Conservation (phyloP, 768 basidiomycete genomes). For the Lactarius vividus region DNA sequence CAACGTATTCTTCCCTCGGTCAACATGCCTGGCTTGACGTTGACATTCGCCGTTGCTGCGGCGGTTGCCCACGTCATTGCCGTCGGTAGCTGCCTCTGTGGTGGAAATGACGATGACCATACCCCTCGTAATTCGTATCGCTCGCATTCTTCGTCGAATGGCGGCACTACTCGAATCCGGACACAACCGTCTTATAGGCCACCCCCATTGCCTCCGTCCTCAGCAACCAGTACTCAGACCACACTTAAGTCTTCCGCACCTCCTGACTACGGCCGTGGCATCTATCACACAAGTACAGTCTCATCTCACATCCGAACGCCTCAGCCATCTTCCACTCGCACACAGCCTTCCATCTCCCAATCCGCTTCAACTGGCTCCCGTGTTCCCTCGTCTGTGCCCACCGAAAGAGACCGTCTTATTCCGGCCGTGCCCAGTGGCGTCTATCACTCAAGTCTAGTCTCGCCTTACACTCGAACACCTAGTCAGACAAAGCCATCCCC, state of each 20-base stretch:
- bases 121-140: not conserved
- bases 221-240: not conserved
- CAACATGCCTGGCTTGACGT: not conserved
- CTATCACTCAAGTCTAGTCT: not conserved
- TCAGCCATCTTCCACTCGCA: not conserved
- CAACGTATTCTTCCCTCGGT: not conserved
- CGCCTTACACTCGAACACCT: not conserved
- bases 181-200: not conserved
- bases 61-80: not conserved
- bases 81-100: not conserved
- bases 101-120: not conserved
- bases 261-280: not conserved
- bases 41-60: not conserved
- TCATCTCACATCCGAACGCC: not conserved
- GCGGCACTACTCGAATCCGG: not conserved
- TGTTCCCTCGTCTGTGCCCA: not conserved
- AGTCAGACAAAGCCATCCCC: not conserved
- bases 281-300: not conserved
- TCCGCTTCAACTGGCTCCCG: not conserved
- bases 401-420: not conserved
- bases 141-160: not conserved
- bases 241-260: not conserved
- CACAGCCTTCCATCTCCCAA: not conserved
- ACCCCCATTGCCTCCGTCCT: not conserved
- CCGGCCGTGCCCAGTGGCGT: not conserved